These are phyloP conservation scores for Talaromyces sp. DNA, from an alignment of 2,329 filamentous ascomycete species.

Conservation along the genomic window DNA sequence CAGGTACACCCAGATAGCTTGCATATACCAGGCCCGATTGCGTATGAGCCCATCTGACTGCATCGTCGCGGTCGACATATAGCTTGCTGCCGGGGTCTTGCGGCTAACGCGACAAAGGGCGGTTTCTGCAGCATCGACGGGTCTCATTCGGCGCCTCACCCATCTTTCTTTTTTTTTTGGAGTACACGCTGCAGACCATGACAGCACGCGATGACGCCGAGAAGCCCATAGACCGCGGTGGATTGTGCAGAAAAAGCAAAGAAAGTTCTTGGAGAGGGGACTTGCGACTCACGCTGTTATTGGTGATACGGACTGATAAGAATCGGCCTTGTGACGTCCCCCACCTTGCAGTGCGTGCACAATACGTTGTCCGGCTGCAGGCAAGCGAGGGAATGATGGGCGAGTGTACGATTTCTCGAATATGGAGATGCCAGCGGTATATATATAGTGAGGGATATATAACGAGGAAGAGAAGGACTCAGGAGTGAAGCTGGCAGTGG, in stretches of 20 bases:
- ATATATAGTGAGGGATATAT: not conserved
- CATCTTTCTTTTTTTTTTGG: not conserved
- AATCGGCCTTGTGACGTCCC: constrained; percentile 8
- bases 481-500: not conserved
- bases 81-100: not conserved
- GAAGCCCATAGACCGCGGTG: not conserved
- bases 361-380: not conserved
- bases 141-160: constrained; percentile 6
- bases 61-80: not conserved
- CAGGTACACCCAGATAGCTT: constrained; percentile 10
- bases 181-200: constrained; percentile 1
- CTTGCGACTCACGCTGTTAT: constrained; percentile 7
- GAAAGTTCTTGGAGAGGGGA: not conserved
- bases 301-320: constrained; percentile 10
- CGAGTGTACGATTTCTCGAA: not conserved
- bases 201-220: constrained; percentile 2
- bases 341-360: constrained; percentile 1
- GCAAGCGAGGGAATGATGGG: not conserved
- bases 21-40: not conserved
- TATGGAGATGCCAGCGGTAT: not conserved
- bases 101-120: constrained; percentile 11
- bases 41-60: not conserved
- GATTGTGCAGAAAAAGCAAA: constrained; percentile 8
- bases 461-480: not conserved
- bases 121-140: not conserved